Conservation (phyloP, 2,329 filamentous ascomycete species). For the Geosmithia putterillii region DNA sequence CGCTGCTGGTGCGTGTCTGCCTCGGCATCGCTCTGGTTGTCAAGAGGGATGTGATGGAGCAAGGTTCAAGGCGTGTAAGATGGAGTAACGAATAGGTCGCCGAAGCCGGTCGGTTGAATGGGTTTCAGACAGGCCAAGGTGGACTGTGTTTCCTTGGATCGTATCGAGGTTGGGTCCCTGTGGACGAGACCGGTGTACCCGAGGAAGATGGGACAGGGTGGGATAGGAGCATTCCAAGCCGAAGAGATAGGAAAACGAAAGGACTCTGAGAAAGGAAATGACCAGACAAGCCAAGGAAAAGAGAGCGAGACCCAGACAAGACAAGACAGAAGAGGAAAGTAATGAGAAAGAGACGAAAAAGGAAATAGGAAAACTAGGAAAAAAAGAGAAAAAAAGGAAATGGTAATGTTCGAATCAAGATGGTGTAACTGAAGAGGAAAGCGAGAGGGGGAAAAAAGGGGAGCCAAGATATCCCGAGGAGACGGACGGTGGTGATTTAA, state of each 20-base stretch:
- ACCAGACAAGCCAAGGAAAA: constrained; percentile 3
- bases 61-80: neutral
- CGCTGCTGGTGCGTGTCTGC: constrained; percentile 2
- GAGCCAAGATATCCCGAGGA: constrained; percentile 6
- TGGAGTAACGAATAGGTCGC: neutral
- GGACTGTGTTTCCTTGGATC: neutral
- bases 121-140: neutral
- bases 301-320: too few species aligned
- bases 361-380: too few species aligned
- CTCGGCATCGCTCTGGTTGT: constrained; percentile 2
- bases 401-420: neutral
- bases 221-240: neutral
- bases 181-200: neutral
- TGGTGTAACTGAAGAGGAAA: constrained; percentile 9
- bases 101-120: neutral
- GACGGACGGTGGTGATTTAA: constrained; percentile 9
- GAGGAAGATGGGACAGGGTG: neutral
- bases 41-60: neutral
- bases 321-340: constrained; percentile 7
- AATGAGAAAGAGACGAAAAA: constrained; percentile 10
- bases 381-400: constrained; percentile 11
- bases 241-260: constrained; percentile 3
- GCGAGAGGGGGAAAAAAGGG: constrained; percentile 11
- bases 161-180: neutral
- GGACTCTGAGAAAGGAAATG: constrained; percentile 2